These are phyloP conservation scores for Trypanosoma platydactyli DNA, from an alignment of 208 protist genomes.

Conservation along the genomic window DNA sequence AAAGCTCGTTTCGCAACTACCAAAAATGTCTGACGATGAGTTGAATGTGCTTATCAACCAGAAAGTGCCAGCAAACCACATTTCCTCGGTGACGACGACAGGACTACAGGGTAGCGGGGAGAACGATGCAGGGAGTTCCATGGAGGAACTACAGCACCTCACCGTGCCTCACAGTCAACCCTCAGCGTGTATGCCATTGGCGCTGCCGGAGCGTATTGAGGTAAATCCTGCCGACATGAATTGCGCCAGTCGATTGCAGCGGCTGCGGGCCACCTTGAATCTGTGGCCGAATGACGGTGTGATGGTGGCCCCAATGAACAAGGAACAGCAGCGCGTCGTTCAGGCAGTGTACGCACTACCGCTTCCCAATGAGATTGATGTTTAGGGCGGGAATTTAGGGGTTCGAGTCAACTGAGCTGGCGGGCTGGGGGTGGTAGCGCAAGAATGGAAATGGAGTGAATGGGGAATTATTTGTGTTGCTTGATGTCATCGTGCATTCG, in stretches of 20 bases:
- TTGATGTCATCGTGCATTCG: too few species aligned
- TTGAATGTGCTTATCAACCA: conserved; percentile 31
- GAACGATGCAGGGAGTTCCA: conserved; percentile 27
- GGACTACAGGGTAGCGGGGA: not conserved
- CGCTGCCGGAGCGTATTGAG: conserved; percentile 45
- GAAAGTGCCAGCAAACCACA: not conserved
- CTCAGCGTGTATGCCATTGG: conserved; percentile 1
- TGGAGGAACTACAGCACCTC: conserved; percentile 47
- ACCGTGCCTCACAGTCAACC: conserved; percentile 43
- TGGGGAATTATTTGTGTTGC: not conserved
- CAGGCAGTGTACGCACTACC: conserved; percentile 54
- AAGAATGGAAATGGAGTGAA: not conserved
- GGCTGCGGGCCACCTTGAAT: conserved; percentile 46
- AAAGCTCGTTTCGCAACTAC: conserved; percentile 38
- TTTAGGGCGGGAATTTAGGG: not conserved
- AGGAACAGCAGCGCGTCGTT: conserved; percentile 42
- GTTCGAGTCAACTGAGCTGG: not conserved
- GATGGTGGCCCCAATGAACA: conserved; percentile 34
- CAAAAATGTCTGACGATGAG: conserved; percentile 55
- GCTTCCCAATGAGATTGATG: conserved; percentile 51
- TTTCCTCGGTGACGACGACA: conserved; percentile 42
- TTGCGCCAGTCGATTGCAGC: conserved; percentile 48
- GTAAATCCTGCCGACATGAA: conserved; percentile 53
- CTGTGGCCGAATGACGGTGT: conserved; percentile 59
- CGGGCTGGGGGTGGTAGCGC: too few species aligned